A percentile compares a stretch with the other conserved stretches of the same genome.
These are phyloP conservation scores for Rhizophora mangle DNA, from an alignment of 345 rosid species.

Conservation along the genomic window DNA sequence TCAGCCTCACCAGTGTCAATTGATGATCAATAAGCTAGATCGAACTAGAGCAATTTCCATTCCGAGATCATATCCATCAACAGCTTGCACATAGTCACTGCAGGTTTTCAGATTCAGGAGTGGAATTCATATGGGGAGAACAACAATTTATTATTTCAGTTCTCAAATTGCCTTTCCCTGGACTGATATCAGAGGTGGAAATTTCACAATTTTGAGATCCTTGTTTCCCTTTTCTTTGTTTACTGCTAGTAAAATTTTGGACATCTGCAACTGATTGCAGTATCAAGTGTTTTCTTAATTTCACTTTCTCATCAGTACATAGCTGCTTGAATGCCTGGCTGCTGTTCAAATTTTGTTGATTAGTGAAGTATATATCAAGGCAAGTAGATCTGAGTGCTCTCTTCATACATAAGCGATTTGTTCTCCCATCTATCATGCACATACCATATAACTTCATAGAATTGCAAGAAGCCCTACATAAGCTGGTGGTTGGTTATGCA, in stretches of 20 bases:
- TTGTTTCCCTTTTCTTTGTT: neutral
- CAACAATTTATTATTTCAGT: neutral
- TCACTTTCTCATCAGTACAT: neutral
- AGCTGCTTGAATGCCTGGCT: neutral
- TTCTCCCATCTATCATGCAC: too few species aligned
- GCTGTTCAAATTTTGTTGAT: neutral
- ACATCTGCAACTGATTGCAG: neutral
- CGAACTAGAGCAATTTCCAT: conserved; percentile 8
- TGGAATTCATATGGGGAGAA: neutral
- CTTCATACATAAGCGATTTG: too few species aligned
- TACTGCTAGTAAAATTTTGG: neutral
- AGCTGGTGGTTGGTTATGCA: too few species aligned
- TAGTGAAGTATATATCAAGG: neutral
- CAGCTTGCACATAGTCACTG: neutral
- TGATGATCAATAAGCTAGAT: conserved; percentile 22
- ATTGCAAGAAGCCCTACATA: too few species aligned
- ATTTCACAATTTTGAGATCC: conserved; percentile 8
- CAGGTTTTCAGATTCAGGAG: neutral
- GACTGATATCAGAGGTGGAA: conserved; percentile 1
- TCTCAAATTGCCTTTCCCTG: neutral
- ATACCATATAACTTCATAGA: too few species aligned
- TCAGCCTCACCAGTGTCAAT: conserved; percentile 76
- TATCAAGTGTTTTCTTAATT: neutral
- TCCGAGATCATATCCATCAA: neutral
- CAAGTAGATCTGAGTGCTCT: too few species aligned